A percentile compares a stretch with the other conserved stretches of the same genome.
These are phyloP conservation scores for Escallonia herrerae DNA, from an alignment of 129 eudicot genomes.

Conservation along the genomic window DNA sequence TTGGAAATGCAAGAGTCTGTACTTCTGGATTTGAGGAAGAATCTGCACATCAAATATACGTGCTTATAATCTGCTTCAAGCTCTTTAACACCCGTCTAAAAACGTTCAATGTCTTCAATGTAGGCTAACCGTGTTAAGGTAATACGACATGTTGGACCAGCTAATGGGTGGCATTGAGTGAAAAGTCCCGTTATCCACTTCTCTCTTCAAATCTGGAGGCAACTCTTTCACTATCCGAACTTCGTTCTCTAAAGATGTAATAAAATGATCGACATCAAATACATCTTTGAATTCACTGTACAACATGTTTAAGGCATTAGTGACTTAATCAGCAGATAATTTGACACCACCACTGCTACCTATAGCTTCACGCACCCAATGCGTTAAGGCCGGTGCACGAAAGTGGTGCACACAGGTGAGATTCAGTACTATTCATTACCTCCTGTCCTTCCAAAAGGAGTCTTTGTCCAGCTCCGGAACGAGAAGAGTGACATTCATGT, in stretches of 20 bases:
- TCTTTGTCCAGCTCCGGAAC: neutral
- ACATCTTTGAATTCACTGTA: slow-evolving; percentile 26
- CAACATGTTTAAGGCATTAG: neutral
- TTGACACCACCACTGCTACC: too few relatives aligned
- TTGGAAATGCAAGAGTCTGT: slow-evolving; percentile 19
- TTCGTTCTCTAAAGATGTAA: slow-evolving; percentile 18
- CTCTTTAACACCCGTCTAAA: neutral
- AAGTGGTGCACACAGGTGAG: too few relatives aligned
- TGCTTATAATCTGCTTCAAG: too few relatives aligned
- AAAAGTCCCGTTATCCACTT: slow-evolving; percentile 13
- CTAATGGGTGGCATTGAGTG: slow-evolving; percentile 27
- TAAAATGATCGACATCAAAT: slow-evolving; percentile 26
- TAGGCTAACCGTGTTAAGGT: neutral
- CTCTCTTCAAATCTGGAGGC: slow-evolving; percentile 15
- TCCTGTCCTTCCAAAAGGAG: neutral
- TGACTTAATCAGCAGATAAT: too few relatives aligned
- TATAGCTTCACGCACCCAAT: too few relatives aligned
- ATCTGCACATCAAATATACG: slow-evolving; percentile 9
- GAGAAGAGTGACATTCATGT: neutral
- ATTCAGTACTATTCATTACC: neutral
- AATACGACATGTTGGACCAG: slow-evolving; percentile 23
- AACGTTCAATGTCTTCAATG: neutral
- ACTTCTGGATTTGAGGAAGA: slow-evolving; percentile 17
- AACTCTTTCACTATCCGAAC: slow-evolving; percentile 18
- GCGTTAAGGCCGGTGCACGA: too few relatives aligned